A percentile compares a stretch with the other conserved stretches of the same genome.
phyloP scores from a whole-genome alignment of 169 alveolate genomes.

The Pseudocohnilembus persalinus region DNA sequence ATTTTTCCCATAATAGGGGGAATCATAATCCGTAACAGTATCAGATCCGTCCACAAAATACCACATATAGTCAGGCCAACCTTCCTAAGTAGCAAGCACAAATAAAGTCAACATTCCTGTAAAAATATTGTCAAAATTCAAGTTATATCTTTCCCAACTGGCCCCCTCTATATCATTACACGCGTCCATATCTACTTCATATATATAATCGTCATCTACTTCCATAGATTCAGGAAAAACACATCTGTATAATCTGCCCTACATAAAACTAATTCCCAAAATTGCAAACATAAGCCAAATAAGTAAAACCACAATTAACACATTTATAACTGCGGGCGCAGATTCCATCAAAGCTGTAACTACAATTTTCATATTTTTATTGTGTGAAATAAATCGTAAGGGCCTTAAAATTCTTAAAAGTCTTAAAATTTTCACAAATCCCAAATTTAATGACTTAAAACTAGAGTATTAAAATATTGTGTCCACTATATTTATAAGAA shows the following conservation, averaged over 20 bases:
- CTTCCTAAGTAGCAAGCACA: conserved; percentile 83
- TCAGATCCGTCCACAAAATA: conserved; percentile 62
- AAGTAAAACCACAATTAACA: conserved; percentile 65
- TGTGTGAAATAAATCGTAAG: conserved; percentile 76
- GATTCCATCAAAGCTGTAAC: conserved; percentile 76
- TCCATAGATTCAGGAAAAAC: not conserved
- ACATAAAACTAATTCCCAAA: conserved; percentile 63
- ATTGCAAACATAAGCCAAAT: conserved; percentile 77
- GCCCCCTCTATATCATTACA: not conserved
- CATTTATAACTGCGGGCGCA: conserved; percentile 69
- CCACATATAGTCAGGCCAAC: conserved; percentile 80
- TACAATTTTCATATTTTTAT: conserved; percentile 68
- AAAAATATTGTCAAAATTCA: conserved; percentile 78
- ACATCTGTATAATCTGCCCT: conserved; percentile 44
- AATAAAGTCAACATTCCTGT: conserved; percentile 76
- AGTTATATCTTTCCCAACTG: conserved; percentile 48
- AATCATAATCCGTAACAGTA: conserved; percentile 41
- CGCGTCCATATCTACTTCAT: not conserved
- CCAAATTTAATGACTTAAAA: conserved; percentile 40
- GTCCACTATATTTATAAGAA: conserved; percentile 71
- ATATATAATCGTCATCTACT: not conserved
- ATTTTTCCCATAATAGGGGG: not conserved
- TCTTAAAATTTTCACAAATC: conserved; percentile 61
- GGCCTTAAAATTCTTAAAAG: conserved; percentile 77
- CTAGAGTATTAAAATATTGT: conserved; percentile 12